These are phyloP conservation scores for Cucurbita ficifolia DNA, from an alignment of 306 rosid genomes.

Conservation along the genomic window DNA sequence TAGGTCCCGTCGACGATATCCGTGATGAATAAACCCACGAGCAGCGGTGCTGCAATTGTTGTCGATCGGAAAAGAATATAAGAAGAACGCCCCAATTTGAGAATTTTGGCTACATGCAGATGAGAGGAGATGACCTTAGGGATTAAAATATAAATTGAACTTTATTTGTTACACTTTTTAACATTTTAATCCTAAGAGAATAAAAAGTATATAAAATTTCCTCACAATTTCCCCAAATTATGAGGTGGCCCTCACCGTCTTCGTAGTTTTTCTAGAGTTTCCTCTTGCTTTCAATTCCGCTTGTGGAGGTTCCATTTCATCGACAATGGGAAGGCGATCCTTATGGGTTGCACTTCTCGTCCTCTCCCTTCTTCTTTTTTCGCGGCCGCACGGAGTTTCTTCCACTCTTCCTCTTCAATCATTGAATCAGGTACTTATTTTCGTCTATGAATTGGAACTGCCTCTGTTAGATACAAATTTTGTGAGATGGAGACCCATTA, in stretches of 20 bases:
- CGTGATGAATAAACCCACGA: too few relatives aligned
- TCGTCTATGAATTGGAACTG: background rate
- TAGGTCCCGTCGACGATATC: too few relatives aligned
- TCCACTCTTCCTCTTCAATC: background rate
- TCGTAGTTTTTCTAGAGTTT: background rate
- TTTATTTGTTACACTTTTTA: too few relatives aligned
- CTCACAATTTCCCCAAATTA: background rate
- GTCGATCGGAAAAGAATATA: too few relatives aligned
- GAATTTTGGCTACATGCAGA: too few relatives aligned
- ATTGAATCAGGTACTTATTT: background rate
- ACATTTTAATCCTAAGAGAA: too few relatives aligned
- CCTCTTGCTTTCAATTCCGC: background rate
- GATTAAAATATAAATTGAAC: too few relatives aligned
- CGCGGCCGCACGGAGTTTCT: background rate
- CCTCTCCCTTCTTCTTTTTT: background rate
- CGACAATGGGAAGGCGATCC: constrained; percentile 7
- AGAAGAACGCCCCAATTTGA: too few relatives aligned
- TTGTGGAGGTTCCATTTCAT: background rate
- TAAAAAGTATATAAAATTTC: background rate
- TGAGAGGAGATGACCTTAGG: too few relatives aligned
- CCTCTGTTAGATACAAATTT: background rate
- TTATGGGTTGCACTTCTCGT: background rate
- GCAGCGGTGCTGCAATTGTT: too few relatives aligned
- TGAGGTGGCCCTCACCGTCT: background rate
- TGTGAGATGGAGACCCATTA: background rate